Conservation (phyloP, 768 basidiomycete species). For the Paxillus rubicundulus region DNA sequence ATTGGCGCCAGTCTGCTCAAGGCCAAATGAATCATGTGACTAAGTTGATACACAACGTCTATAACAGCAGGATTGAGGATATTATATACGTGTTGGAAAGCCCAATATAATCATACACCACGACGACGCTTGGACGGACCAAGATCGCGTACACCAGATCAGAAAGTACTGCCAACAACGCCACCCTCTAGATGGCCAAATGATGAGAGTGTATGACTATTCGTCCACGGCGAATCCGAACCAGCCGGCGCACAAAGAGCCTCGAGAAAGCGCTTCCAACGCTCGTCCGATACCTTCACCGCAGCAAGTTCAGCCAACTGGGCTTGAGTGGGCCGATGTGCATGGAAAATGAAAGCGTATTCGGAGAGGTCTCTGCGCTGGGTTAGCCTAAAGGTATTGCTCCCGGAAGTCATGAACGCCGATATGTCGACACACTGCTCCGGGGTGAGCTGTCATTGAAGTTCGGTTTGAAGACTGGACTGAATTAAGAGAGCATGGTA, state of each 20-base stretch:
- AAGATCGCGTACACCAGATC: too few relatives aligned
- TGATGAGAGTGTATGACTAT: neutral
- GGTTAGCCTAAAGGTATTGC: slow-evolving; percentile 42
- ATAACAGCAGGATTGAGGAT: too few relatives aligned
- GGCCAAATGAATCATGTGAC: too few relatives aligned
- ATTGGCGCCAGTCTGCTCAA: too few relatives aligned
- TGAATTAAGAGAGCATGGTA: slow-evolving; percentile 22
- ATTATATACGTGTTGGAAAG: too few relatives aligned
- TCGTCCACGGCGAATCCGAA: neutral
- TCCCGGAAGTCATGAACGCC: slow-evolving; percentile 38
- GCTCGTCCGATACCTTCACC: slow-evolving; percentile 12
- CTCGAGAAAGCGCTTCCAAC: slow-evolving; percentile 19
- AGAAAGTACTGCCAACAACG: neutral
- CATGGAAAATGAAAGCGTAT: slow-evolving; percentile 46
- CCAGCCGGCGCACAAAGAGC: slow-evolving; percentile 11
- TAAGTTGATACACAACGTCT: too few relatives aligned
- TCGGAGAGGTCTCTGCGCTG: slow-evolving; percentile 44
- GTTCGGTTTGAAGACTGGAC: neutral
- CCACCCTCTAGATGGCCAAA: neutral
- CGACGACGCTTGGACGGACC: too few relatives aligned
- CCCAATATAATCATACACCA: too few relatives aligned
- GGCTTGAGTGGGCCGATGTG: slow-evolving; percentile 46
- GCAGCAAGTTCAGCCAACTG: slow-evolving; percentile 37
- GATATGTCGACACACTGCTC: slow-evolving; percentile 54
- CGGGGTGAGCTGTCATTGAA: slow-evolving; percentile 38